These are phyloP conservation scores for Mortierella alpina DNA, from an alignment of 192 early-diverging fungal genomes.

Conservation along the genomic window DNA sequence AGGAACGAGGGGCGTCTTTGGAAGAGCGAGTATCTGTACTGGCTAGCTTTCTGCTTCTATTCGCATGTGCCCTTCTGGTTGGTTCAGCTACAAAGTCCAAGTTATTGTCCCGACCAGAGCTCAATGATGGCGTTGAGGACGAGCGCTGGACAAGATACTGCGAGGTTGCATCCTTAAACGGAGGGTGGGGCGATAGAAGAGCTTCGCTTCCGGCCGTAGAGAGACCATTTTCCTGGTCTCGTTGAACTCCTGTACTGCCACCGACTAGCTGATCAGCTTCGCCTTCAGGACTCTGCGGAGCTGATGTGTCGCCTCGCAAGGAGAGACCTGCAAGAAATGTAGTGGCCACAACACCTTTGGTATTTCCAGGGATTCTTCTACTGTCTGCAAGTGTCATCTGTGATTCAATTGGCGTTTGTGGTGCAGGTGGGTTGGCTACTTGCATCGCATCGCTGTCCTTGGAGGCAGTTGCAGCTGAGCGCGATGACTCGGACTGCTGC, in stretches of 20 bases:
- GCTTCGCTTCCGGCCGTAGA: not conserved
- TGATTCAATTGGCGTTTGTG: not conserved
- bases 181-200: not conserved
- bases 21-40: not conserved
- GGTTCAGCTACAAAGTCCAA: not conserved
- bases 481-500: no score
- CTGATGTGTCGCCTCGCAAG: conserved; percentile 17
- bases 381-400: not conserved
- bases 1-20: not conserved
- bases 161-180: conserved; percentile 1
- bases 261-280: not conserved
- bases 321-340: conserved; percentile 30
- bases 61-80: not conserved
- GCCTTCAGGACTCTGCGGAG: not conserved
- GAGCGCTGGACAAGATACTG: conserved; percentile 10
- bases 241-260: not conserved
- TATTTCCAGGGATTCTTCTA: conserved; percentile 11
- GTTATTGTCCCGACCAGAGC: not conserved
- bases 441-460: not conserved
- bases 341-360: conserved; percentile 29
- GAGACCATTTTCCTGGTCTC: not conserved
- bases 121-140: conserved; percentile 31
- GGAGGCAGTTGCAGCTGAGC: not conserved
- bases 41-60: conserved; percentile 13
- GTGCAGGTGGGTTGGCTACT: not conserved